Percentiles rank a stretch among this genome's conserved stretches.
Evolutionary conservation across 2,329 filamentous ascomycete species (phyloP).

Genomic region (Aspergillus sp.): DNA sequence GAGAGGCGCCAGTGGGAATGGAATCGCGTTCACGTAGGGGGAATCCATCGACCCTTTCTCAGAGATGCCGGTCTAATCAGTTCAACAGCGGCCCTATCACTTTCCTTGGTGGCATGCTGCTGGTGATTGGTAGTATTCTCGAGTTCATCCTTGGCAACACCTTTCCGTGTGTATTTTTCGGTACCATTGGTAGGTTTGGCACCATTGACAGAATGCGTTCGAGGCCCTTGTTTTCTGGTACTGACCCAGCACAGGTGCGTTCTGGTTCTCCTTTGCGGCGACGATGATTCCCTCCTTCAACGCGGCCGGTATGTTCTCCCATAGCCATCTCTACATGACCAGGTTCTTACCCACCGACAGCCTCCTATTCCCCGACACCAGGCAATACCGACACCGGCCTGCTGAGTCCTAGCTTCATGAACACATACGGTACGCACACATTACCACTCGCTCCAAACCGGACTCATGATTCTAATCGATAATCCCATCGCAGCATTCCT

Average conservation of each 20-base stretch:
- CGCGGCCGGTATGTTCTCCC: slow-evolving; percentile 38
- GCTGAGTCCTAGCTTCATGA: slow-evolving; percentile 14
- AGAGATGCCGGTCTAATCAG: background rate
- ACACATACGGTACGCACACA: slow-evolving; percentile 14
- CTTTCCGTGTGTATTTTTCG: slow-evolving; percentile 52
- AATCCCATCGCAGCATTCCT: slow-evolving; percentile 42
- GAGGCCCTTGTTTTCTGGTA: background rate
- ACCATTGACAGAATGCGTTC: background rate
- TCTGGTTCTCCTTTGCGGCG: slow-evolving; percentile 51
- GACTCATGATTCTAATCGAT: background rate
- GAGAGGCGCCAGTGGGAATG: slow-evolving; percentile 18
- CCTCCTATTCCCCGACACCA: slow-evolving; percentile 19
- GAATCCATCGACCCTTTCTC: slow-evolving; percentile 2
- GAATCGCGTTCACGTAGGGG: slow-evolving; percentile 18
- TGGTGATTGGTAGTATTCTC: slow-evolving; percentile 45
- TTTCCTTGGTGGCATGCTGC: slow-evolving; percentile 49
- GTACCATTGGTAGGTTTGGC: slow-evolving; percentile 36
- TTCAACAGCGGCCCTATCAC: slow-evolving; percentile 39
- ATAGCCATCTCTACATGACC: slow-evolving; percentile 40
- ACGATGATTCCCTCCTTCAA: slow-evolving; percentile 49
- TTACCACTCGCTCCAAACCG: background rate
- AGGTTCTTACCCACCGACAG: slow-evolving; percentile 19
- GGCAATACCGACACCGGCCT: slow-evolving; percentile 18
- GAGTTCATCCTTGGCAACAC: slow-evolving; percentile 54
- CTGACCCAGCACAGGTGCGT: slow-evolving; percentile 27